Percentiles rank a stretch among this genome's conserved stretches.
Evolutionary conservation across 2,329 filamentous ascomycete genomes (phyloP).

Genomic region (Cyclaneusma minus): DNA sequence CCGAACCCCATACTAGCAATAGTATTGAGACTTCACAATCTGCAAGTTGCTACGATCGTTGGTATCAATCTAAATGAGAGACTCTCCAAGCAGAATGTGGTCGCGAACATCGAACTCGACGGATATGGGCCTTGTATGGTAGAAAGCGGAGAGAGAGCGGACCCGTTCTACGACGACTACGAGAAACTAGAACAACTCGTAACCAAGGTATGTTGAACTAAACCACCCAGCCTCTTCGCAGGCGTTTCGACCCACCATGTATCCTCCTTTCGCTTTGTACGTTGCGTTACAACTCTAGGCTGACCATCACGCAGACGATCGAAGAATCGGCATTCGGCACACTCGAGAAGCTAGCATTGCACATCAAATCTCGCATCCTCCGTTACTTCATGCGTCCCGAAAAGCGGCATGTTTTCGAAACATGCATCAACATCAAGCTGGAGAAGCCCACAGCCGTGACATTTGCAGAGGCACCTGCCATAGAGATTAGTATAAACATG

Average conservation of each 20-base stretch:
- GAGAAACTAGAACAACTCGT: conserved; percentile 40
- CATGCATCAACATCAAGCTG: conserved; percentile 39
- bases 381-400: conserved; percentile 22
- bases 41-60: conserved; percentile 52
- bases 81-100: conserved; percentile 46
- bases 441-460: conserved; percentile 62
- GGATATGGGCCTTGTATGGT: conserved; percentile 18
- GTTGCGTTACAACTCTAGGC: too few species aligned
- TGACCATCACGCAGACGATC: conserved; percentile 26
- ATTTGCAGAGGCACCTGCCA: conserved; percentile 53
- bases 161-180: conserved; percentile 43
- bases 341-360: conserved; percentile 41
- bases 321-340: conserved; percentile 43
- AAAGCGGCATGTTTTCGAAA: conserved; percentile 8
- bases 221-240: not conserved
- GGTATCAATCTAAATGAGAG: conserved; percentile 63
- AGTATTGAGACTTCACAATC: conserved; percentile 34
- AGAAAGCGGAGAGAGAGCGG: conserved; percentile 19
- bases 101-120: conserved; percentile 48
- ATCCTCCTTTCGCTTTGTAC: conserved; percentile 1
- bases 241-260: conserved; percentile 1
- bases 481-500: conserved; percentile 40
- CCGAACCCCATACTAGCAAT: conserved; percentile 11
- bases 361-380: conserved; percentile 30
- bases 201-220: conserved; percentile 41